phyloP scores from a whole-genome alignment of 306 rosid species.

The Inga leiocalycina region DNA sequence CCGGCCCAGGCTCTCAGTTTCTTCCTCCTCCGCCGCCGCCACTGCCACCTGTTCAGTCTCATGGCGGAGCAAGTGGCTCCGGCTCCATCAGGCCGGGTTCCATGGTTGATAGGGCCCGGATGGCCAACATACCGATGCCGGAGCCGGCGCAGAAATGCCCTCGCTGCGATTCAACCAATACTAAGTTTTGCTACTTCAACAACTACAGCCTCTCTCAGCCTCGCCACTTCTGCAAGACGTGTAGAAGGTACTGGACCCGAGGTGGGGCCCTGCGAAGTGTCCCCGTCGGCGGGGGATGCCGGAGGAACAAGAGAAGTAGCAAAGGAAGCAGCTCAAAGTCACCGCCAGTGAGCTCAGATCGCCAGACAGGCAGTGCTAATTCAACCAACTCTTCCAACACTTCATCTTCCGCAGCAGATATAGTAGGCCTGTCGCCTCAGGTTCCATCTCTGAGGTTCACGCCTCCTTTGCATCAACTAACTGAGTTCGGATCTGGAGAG shows the following conservation, averaged over 20 bases:
- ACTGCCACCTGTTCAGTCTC: constrained; percentile 39
- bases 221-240: constrained; percentile 94
- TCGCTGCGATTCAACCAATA: constrained; percentile 86
- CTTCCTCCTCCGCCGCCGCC: constrained; percentile 48
- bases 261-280: constrained; percentile 81
- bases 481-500: constrained; percentile 47
- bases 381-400: constrained; percentile 48
- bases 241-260: constrained; percentile 88
- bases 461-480: constrained; percentile 57
- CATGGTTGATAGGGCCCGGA: constrained; percentile 82
- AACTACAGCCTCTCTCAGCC: constrained; percentile 95
- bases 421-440: constrained; percentile 37
- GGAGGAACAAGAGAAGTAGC: constrained; percentile 71
- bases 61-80: constrained; percentile 35
- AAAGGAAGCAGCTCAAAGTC: constrained; percentile 67
- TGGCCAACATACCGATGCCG: constrained; percentile 81
- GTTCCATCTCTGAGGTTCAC: constrained; percentile 54
- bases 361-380: constrained; percentile 51
- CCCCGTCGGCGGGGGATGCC: constrained; percentile 90
- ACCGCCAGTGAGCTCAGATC: constrained; percentile 64
- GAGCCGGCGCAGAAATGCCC: constrained; percentile 78
- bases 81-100: constrained; percentile 75
- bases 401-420: constrained; percentile 34
- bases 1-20: constrained; percentile 41
- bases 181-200: constrained; percentile 93